Evolutionary conservation across 2,329 filamentous ascomycete species (phyloP), one percentile per base, ranked within the genome.

Genomic region (Alternaria incomplexa): DNA sequence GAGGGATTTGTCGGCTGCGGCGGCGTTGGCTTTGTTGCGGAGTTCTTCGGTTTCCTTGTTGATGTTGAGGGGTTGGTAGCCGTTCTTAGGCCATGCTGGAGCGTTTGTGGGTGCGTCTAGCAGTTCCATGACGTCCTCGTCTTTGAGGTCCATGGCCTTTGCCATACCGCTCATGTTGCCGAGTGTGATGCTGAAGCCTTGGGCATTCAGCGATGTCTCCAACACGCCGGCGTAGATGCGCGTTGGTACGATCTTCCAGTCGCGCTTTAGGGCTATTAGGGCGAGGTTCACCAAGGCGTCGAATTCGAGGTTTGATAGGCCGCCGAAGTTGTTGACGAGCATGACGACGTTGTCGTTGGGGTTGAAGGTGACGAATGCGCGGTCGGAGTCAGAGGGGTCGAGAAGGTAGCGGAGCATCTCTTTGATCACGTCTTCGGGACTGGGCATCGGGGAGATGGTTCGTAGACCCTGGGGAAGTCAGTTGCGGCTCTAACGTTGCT

Each of bases 131-230:
- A 87, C 74, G 28, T 84, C 83, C 13, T 68, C 63, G 15, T 77
- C 72, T 0, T 76, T 70, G n/a, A 81, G 70, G 5, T 74, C 72
- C 65, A 83, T 82, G 11, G 80, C 72, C 26, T 76, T 74, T 6
- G 82, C 81, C 67, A 84, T 82, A 36, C 81, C 77, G 3, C 81
- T 81, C 51, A 87, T 75, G 66, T 87, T 87, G 30, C 84, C 84
- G 0, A 88, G 73, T 1, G 85, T 86, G 30, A 87, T 83, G 8
- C 83, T 86, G 79, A 86, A 87, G 5, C 85, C 86, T 7, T 85
- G 85, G 2, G 82, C 85, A 66, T 87, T 87, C 9, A 87, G 75
- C 0, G 84, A 86, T 0, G 85, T 86, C 62, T 87, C 85, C 48
- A 87, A 84, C 3, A 81, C 76, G 7, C 82, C 82, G 1, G 81